Conservation (phyloP, 495 filamentous ascomycete genomes). For the Cercophora scortea region DNA sequence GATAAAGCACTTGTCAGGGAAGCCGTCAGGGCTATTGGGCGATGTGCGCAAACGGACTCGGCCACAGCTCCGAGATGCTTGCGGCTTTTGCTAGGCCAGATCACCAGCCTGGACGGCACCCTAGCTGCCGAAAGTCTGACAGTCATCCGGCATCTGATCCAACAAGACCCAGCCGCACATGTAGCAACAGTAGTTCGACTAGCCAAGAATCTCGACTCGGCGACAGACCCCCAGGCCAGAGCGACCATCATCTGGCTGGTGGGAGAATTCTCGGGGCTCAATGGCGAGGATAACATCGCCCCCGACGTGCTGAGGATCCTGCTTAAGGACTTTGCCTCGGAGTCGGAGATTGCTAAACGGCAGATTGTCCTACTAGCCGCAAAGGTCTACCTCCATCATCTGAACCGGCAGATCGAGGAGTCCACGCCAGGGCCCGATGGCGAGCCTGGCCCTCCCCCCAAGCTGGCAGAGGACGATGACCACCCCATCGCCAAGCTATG, state of each 20-base stretch:
- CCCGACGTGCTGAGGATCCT: constrained; percentile 89
- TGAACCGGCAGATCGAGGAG: constrained; percentile 51
- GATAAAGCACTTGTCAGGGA: constrained; percentile 76
- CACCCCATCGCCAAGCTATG: constrained; percentile 71
- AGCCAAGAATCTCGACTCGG: constrained; percentile 84
- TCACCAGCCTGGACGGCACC: constrained; percentile 75
- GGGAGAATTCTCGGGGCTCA: constrained; percentile 78
- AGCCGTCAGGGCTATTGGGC: constrained; percentile 83
- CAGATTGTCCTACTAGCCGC: constrained; percentile 90
- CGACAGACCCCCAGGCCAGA: constrained; percentile 74
- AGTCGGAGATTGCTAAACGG: constrained; percentile 76
- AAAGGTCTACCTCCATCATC: constrained; percentile 85
- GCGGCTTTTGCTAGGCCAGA: constrained; percentile 70
- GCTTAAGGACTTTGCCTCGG: constrained; percentile 72
- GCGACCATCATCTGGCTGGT: constrained; percentile 97
- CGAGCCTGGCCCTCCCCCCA: constrained; percentile 12
- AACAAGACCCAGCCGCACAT: constrained; percentile 75
- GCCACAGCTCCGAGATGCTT: constrained; percentile 68
- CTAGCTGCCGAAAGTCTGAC: constrained; percentile 87
- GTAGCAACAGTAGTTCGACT: constrained; percentile 72
- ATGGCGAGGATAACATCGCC: constrained; percentile 78
- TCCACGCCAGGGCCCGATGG: constrained; percentile 19
- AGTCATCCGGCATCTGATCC: constrained; percentile 90
- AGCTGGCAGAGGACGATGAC: constrained; percentile 39
- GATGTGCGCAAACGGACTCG: constrained; percentile 75